Conservation (phyloP, 345 rosid species). For the Fremontodendron californicum region DNA sequence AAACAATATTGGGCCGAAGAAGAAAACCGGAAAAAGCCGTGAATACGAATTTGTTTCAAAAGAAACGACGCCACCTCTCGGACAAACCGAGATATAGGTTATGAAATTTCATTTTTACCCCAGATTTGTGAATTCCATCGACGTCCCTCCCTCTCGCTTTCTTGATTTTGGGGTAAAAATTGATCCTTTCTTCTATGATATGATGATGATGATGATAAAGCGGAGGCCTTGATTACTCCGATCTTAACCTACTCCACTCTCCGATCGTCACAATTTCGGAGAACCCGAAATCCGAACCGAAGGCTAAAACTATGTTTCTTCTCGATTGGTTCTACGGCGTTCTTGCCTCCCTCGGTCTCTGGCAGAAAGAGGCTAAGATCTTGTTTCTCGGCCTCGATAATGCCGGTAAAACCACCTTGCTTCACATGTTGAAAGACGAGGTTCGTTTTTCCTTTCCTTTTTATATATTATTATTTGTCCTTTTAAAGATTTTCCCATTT, state of each 20-base stretch:
- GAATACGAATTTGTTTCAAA: no score
- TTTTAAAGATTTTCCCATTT: conserved; percentile 5
- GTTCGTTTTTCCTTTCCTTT: conserved; percentile 26
- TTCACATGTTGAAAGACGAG: conserved; percentile 92
- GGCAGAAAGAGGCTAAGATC: conserved; percentile 95
- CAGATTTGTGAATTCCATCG: no score
- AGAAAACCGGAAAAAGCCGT: no score
- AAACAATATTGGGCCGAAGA: no score
- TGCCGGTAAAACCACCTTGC: conserved; percentile 90
- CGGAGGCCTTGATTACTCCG: conserved; percentile 16
- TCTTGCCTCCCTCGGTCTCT: conserved; percentile 73
- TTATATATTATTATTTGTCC: neutral
- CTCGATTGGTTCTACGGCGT: conserved; percentile 86
- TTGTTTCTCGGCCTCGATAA: conserved; percentile 87
- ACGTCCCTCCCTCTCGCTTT: neutral
- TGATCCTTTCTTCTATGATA: neutral
- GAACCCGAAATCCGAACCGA: neutral
- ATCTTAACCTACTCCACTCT: conserved; percentile 9
- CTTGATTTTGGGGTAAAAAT: conserved; percentile 13
- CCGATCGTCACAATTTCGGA: conserved; percentile 10
- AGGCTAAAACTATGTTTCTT: conserved; percentile 46
- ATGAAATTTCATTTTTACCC: no score
- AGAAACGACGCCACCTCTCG: no score
- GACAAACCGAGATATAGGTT: no score
- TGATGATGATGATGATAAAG: neutral